Evolutionary conservation across 2,329 filamentous ascomycete genomes (phyloP), one percentile per base, ranked within the genome.

Genomic region (Trichoderma sp.): DNA sequence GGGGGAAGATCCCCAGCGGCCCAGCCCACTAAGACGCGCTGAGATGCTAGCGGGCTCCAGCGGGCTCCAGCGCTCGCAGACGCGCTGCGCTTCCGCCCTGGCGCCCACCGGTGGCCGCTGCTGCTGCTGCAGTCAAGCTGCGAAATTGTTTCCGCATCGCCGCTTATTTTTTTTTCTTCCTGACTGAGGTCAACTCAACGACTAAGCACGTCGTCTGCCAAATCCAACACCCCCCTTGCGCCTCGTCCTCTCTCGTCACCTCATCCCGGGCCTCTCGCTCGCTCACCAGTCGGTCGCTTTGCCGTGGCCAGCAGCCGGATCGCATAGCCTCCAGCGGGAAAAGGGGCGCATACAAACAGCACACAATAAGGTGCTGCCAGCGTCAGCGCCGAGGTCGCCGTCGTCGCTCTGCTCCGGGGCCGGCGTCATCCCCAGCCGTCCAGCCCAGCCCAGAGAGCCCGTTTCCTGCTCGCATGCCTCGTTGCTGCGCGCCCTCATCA

Each of bases 401-500:
- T 17, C 34, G 19, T 59, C 56, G 56, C 57, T 39, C 34, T 61
- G 47, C 61, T 21, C 19, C 21, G 64, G 62, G 63, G 66, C 59
- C 43, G 52, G 60, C 45, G 30, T 56, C 52, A 44, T 62, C 62
- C 63, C 66, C 67, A 69, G 70, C 67, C 70, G 48, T 28, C 44
- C 44, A 39, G n/a, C 52, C 28, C 45, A 26, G 12, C 57, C 54
- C 34, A 39, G 17, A 21, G 14, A 39, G 14, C 34, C 44, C 24
- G 54, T 63, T 69, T 67, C 67, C 68, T 66, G 69, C 67, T 72
- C 71, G 72, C 72, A 75, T 75, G 73, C 74, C 71, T 73, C 72
- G 74, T 75, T 74, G 74, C 68, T 75, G 74, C 72, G 71, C 72
- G 67, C 75, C 74, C 68, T 69, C 68, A 56, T 62, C 61, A 67